Conservation (phyloP, 495 filamentous ascomycete species). For the Penicillium pancosmium region DNA sequence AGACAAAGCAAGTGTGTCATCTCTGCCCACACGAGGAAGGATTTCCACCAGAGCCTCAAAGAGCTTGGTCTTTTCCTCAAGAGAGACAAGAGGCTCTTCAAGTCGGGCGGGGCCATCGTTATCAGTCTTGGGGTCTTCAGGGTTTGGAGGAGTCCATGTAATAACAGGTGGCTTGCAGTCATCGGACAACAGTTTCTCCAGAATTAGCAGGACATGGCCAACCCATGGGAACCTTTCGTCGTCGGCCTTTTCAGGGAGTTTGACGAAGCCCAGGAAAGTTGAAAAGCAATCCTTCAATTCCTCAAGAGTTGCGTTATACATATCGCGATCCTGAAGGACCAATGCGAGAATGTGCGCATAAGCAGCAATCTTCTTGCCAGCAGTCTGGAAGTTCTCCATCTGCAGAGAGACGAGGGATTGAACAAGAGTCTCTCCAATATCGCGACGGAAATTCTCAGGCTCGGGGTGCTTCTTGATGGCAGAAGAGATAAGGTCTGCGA, state of each 20-base stretch:
- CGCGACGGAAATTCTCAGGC: constrained; percentile 63
- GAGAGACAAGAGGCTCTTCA: constrained; percentile 64
- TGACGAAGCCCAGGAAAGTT: constrained; percentile 78
- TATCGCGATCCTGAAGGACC: constrained; percentile 77
- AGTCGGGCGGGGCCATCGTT: constrained; percentile 57
- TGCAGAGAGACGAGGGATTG: constrained; percentile 85
- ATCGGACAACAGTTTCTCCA: constrained; percentile 87
- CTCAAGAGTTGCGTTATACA: constrained; percentile 75
- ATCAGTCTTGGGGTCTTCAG: constrained; percentile 47
- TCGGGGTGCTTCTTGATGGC: constrained; percentile 71
- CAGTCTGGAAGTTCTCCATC: constrained; percentile 66
- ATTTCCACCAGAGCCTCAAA: constrained; percentile 78
- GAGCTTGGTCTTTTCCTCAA: constrained; percentile 67
- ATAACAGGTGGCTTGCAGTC: constrained; percentile 79
- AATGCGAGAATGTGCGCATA: constrained; percentile 92
- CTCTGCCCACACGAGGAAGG: constrained; percentile 82
- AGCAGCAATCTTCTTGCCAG: constrained; percentile 84
- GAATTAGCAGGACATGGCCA: constrained; percentile 82
- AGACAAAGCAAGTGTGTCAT: constrained; percentile 81
- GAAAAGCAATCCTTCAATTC: constrained; percentile 78
- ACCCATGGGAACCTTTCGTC: constrained; percentile 90
- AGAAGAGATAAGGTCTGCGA: constrained; percentile 81
- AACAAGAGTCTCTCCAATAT: constrained; percentile 81
- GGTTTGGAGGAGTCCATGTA: constrained; percentile 67
- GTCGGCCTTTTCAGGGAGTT: constrained; percentile 63